phyloP scores from a whole-genome alignment of 805 yeast genomes.

The Wickerhamomyces canadensis region DNA sequence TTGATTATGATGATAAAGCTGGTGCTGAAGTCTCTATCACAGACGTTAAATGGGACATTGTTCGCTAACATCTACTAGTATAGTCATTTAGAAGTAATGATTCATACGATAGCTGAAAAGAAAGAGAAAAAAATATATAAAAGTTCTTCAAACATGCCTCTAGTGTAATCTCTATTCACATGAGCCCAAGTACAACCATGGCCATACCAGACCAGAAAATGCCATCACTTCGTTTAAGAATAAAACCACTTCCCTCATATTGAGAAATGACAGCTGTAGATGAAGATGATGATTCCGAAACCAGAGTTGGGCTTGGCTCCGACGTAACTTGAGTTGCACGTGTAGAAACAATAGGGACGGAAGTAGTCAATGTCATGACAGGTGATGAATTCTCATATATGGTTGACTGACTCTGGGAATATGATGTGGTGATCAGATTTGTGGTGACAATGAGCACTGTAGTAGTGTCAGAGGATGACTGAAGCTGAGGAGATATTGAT shows the following conservation, averaged over 20 bases:
- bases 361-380: conserved; percentile 1
- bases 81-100: not conserved
- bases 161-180: too few relatives aligned
- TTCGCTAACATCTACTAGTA: conserved; percentile 24
- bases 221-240: conserved; percentile 2
- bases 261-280: conserved; percentile 1
- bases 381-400: conserved; percentile 2
- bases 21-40: conserved; percentile 76
- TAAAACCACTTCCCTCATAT: conserved; percentile 8
- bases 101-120: not conserved
- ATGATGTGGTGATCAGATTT: not conserved
- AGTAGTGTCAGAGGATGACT: too few relatives aligned
- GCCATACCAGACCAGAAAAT: not conserved
- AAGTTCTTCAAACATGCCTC: too few relatives aligned
- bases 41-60: conserved; percentile 64
- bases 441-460: too few relatives aligned
- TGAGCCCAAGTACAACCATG: not conserved
- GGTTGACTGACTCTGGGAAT: not conserved
- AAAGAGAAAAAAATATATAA: not conserved
- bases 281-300: not conserved
- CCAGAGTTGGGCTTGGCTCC: too few relatives aligned
- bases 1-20: conserved; percentile 87
- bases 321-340: too few relatives aligned
- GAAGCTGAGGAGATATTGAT: not conserved
- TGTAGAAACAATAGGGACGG: not conserved